Evolutionary conservation across 495 filamentous ascomycete species (phyloP).

Genomic region (Jackrogersella multiformis): DNA sequence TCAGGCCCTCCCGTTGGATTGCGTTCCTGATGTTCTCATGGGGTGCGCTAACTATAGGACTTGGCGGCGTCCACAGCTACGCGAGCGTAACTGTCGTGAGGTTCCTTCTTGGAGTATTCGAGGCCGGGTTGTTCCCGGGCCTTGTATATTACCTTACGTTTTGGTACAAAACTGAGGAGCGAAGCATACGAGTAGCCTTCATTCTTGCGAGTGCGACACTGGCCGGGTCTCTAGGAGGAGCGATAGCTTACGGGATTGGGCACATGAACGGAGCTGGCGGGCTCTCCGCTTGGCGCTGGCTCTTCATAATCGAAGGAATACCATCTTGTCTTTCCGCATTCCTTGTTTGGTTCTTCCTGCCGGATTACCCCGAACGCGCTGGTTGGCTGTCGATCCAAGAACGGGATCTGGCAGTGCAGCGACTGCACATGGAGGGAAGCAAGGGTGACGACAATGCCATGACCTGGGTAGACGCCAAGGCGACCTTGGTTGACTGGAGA

Average conservation of each 20-base stretch:
- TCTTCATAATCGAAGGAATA: constrained; percentile 78
- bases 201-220: constrained; percentile 85
- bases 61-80: constrained; percentile 61
- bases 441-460: constrained; percentile 71
- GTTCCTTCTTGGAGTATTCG: constrained; percentile 64
- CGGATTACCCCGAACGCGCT: constrained; percentile 80
- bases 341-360: constrained; percentile 75
- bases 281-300: constrained; percentile 77
- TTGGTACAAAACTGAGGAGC: constrained; percentile 69
- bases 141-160: constrained; percentile 85
- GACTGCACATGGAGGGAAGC: constrained; percentile 67
- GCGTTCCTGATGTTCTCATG: constrained; percentile 67
- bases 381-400: constrained; percentile 72
- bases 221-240: constrained; percentile 80
- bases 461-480: constrained; percentile 74
- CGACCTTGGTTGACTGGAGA: constrained; percentile 76
- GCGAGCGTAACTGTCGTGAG: constrained; percentile 61
- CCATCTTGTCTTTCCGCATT: constrained; percentile 68
- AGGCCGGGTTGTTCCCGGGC: constrained; percentile 77
- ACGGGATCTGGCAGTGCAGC: constrained; percentile 68
- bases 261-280: constrained; percentile 74
- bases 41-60: constrained; percentile 63
- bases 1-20: constrained; percentile 63
- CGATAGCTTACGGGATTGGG: constrained; percentile 73
- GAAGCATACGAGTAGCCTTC: constrained; percentile 67